phyloP scores from a whole-genome alignment of 805 yeast species.

The Kluyveromyces aestuarii region DNA sequence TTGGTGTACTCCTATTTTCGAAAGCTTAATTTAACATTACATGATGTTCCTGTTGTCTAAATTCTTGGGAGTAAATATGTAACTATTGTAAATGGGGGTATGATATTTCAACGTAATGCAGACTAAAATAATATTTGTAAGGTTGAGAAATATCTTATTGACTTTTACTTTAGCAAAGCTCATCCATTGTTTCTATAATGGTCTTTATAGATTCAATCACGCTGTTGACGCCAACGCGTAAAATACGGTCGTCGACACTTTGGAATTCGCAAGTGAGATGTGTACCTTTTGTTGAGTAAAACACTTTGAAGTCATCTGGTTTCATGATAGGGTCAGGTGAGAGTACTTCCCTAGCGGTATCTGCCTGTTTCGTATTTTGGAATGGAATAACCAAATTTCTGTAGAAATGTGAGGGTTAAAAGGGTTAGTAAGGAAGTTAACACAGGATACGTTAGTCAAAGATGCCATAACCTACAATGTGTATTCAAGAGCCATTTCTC shows the following conservation, averaged over 20 bases:
- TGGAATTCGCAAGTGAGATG: constrained; percentile 40
- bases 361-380: constrained; percentile 46
- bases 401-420: neutral
- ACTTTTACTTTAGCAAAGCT: constrained; percentile 16
- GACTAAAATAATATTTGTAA: neutral
- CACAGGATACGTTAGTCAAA: neutral
- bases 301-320: constrained; percentile 51
- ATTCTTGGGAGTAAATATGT: neutral
- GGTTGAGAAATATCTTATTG: neutral
- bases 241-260: constrained; percentile 62
- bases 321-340: constrained; percentile 76
- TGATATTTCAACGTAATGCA: neutral
- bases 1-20: too few species aligned
- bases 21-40: too few species aligned
- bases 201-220: constrained; percentile 70
- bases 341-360: constrained; percentile 51
- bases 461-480: constrained; percentile 1
- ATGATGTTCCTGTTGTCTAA: neutral
- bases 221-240: constrained; percentile 79
- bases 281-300: constrained; percentile 30
- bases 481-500: neutral
- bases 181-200: constrained; percentile 71
- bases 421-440: neutral
- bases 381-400: constrained; percentile 56
- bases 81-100: neutral